These are phyloP conservation scores for Tulasnella sp. DNA, from an alignment of 768 basidiomycete genomes.

Conservation along the genomic window DNA sequence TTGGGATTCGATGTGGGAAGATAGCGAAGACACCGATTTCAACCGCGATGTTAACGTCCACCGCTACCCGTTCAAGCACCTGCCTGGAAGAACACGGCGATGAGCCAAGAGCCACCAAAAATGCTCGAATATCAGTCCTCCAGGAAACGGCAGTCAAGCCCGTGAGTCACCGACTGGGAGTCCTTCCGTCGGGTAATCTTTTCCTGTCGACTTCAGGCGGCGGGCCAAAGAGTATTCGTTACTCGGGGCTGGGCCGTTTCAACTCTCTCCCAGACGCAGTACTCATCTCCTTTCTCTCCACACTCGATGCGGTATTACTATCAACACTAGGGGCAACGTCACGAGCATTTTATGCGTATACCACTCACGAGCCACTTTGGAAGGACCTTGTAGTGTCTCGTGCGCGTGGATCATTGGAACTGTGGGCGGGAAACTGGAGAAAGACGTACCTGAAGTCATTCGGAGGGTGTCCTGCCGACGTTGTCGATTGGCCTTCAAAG, in stretches of 20 bases:
- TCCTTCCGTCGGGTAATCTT: constrained; percentile 14
- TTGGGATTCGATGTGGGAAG: too few relatives aligned
- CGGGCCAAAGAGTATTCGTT: not conserved
- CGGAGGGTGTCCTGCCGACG: not conserved
- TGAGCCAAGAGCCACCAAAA: too few relatives aligned
- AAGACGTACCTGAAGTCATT: constrained; percentile 6
- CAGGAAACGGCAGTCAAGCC: too few relatives aligned
- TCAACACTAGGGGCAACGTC: not conserved
- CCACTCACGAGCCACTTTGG: constrained; percentile 11
- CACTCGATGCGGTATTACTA: not conserved
- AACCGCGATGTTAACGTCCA: too few relatives aligned
- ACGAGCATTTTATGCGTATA: constrained; percentile 10
- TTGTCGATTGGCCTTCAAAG: constrained; percentile 5
- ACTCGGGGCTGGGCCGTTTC: not conserved
- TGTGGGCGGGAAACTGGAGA: constrained; percentile 14
- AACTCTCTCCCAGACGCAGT: not conserved
- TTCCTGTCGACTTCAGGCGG: not conserved
- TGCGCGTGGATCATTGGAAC: not conserved
- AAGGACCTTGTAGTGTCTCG: not conserved
- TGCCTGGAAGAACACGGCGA: too few relatives aligned
- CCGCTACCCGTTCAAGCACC: too few relatives aligned
- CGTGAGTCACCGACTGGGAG: constrained; percentile 1
- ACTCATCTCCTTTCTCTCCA: not conserved
- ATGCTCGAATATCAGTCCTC: too few relatives aligned
- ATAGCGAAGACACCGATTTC: too few relatives aligned